Percentiles rank a stretch among this genome's conserved stretches.
Evolutionary conservation across 2,329 filamentous ascomycete species (phyloP).

Genomic region (Fusarium bulbicola): DNA sequence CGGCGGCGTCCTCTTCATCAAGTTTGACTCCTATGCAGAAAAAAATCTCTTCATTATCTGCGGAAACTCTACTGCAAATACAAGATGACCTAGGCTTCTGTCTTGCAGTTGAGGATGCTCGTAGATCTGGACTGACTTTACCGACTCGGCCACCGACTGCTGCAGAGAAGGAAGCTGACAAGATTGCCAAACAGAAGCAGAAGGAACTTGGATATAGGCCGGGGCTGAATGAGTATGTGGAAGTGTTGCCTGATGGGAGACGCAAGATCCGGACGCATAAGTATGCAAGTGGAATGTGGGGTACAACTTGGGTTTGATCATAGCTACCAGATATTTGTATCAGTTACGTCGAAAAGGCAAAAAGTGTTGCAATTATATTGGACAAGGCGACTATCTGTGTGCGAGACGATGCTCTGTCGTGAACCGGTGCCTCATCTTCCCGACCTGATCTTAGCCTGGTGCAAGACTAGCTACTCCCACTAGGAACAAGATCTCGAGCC

Average conservation of each 20-base stretch:
- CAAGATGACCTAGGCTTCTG: conserved; percentile 27
- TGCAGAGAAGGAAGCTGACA: conserved; percentile 11
- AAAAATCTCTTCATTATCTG: conserved; percentile 2
- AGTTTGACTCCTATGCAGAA: neutral
- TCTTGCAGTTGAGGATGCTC: conserved; percentile 15
- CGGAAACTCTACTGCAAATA: conserved; percentile 14
- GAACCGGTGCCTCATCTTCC: neutral
- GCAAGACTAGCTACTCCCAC: neutral
- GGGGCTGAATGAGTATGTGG: conserved; percentile 16
- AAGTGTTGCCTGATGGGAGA: conserved; percentile 19
- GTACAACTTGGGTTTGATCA: neutral
- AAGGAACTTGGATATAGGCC: conserved; percentile 21
- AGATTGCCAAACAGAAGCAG: neutral
- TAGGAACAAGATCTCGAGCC: neutral
- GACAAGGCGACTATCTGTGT: fast-evolving
- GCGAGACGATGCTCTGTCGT: neutral
- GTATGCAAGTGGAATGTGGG: neutral
- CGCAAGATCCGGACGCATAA: conserved; percentile 18
- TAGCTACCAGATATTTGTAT: neutral
- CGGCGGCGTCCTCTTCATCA: neutral
- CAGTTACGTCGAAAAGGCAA: fast-evolving
- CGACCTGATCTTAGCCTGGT: fast-evolving
- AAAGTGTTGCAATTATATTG: fast-evolving
- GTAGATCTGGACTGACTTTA: neutral
- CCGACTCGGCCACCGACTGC: conserved; percentile 11